These are phyloP conservation scores for Neurospora sp. DNA, from an alignment of 495 filamentous ascomycete species.

Conservation along the genomic window DNA sequence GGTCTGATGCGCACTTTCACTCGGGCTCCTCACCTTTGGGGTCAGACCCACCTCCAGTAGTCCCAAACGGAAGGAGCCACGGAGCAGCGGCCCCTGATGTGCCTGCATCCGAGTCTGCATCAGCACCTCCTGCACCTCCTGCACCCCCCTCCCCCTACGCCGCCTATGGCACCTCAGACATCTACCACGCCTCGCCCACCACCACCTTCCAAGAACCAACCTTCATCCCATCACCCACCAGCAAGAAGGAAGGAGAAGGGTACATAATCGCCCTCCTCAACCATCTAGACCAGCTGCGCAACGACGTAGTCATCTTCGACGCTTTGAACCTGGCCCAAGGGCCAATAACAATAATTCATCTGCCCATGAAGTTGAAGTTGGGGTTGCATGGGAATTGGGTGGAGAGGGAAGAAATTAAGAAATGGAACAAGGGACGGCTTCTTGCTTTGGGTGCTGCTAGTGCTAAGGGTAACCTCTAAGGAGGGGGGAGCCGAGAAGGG, in stretches of 20 bases:
- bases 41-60: too few species aligned
- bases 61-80: neutral
- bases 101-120: too few species aligned
- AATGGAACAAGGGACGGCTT: slow-evolving; percentile 28
- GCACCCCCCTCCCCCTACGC: neutral
- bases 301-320: slow-evolving; percentile 44
- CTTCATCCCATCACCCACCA: slow-evolving; percentile 30
- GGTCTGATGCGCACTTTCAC: slow-evolving; percentile 19
- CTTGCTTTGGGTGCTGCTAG: slow-evolving; percentile 21
- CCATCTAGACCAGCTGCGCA: slow-evolving; percentile 38
- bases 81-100: too few species aligned
- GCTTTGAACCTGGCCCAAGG: slow-evolving; percentile 31
- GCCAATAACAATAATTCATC: slow-evolving; percentile 35
- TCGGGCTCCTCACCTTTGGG: neutral
- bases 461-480: neutral
- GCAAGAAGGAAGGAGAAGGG: slow-evolving; percentile 13
- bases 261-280: slow-evolving; percentile 47
- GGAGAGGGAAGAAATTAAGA: slow-evolving; percentile 34
- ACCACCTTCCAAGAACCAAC: slow-evolving; percentile 49
- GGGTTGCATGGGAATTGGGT: slow-evolving; percentile 42
- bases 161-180: slow-evolving; percentile 21
- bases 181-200: slow-evolving; percentile 39
- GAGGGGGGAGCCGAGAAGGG: neutral
- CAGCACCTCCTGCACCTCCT: neutral
- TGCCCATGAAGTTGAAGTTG: slow-evolving; percentile 34